Evolutionary conservation across 768 basidiomycete genomes (phyloP), one percentile per base, ranked within the genome.

Genomic region (Lactarius pseudohatsudake): DNA sequence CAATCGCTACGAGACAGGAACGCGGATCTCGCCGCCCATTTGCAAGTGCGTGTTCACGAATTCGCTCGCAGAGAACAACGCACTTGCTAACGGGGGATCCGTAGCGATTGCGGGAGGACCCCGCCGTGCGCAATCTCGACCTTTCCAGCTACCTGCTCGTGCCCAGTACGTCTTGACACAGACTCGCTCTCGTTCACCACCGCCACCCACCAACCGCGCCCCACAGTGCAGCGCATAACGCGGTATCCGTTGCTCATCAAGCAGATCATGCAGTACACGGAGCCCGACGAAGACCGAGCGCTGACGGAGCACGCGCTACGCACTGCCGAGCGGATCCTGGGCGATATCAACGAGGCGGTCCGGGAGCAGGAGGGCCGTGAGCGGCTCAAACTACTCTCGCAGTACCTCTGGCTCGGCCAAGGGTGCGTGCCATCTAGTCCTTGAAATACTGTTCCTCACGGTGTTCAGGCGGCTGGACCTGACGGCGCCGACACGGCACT

Each of bases 171-270:
- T 79, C 22, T 34, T 54, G n/a, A 15, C 55, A 15, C 55, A 57
- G 47, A 26, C 20, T 38, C 30, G 59, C 40, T 58, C 22, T 68
- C 13, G 30, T 55, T 34, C 11, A 22, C n/a, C 11, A 11, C 22
- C 8, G 28, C 32, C 11, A 11, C 34, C 4, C 38, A 26, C 5
- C 4, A 38, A 38, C 9, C 36, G 10, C 34, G n/a, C 16, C 18
- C 53, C 28, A 15, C 67, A 94, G 92, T 96, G 94, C 94, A 97
- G 86, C 88, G 96, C 10, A 88, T 98, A 64, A 97, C 96, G 0
- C 84, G 94, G 64, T 99, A 98, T 74, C 96, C 96, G 0, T 81
- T 99, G 0, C 81, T 98, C 38, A 87, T 98, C 69, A 87, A 87
- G 62, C 91, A 91, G 85, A 91, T 97, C 69, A 75, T 93, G 30